Percentiles rank a stretch among this genome's conserved stretches.
Evolutionary conservation across 805 yeast species (phyloP).

Genomic region (Tetrapisispora arboricola): DNA sequence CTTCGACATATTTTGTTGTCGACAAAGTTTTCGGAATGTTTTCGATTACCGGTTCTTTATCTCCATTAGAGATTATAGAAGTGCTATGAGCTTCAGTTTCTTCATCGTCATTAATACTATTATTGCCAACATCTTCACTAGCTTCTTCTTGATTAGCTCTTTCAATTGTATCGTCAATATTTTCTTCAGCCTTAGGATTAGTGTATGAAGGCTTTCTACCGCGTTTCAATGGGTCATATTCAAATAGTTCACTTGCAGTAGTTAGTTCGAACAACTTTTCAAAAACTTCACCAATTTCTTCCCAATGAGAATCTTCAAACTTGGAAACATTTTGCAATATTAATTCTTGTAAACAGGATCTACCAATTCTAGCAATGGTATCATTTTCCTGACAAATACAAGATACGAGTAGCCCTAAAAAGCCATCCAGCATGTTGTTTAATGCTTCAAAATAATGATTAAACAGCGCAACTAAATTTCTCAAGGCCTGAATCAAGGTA

Average conservation of each 20-base stretch:
- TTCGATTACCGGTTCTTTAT: slow-evolving; percentile 1
- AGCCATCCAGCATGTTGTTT: slow-evolving; percentile 65
- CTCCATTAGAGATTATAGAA: slow-evolving; percentile 1
- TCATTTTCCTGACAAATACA: slow-evolving; percentile 97
- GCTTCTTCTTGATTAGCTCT: slow-evolving; percentile 27
- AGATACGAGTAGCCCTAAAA: slow-evolving; percentile 63
- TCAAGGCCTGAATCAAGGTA: slow-evolving; percentile 88
- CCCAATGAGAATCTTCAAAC: slow-evolving; percentile 67
- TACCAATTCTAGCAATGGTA: slow-evolving; percentile 89
- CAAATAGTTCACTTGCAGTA: slow-evolving; percentile 77
- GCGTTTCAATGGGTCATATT: slow-evolving; percentile 33
- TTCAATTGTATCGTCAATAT: slow-evolving; percentile 25
- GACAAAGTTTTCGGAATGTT: slow-evolving; percentile 7
- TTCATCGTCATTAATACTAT: slow-evolving; percentile 10
- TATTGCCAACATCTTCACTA: slow-evolving; percentile 30
- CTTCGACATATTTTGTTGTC: slow-evolving; percentile 24
- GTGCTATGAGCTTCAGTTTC: background rate
- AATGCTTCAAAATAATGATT: slow-evolving; percentile 72
- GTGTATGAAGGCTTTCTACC: slow-evolving; percentile 22
- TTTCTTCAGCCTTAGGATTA: slow-evolving; percentile 24
- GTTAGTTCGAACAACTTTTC: slow-evolving; percentile 65
- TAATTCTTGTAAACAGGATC: slow-evolving; percentile 74
- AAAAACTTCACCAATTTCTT: slow-evolving; percentile 52
- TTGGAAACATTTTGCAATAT: slow-evolving; percentile 62
- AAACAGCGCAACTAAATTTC: slow-evolving; percentile 76